Conservation (phyloP, 768 basidiomycete species). For the Panus rudis region DNA sequence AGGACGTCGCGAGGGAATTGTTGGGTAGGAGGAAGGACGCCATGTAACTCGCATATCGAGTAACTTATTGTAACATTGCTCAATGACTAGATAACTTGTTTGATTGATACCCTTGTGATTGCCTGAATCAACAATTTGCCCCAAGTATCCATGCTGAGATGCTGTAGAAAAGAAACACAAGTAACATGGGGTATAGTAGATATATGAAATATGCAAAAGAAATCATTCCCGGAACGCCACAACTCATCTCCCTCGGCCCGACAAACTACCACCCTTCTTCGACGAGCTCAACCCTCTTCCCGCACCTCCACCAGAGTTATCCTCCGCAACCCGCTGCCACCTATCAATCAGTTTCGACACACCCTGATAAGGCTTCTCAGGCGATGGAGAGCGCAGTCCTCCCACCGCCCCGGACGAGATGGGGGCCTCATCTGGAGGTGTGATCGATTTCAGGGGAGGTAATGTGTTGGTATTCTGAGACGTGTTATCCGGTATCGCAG, state of each 20-base stretch:
- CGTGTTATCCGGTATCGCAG: background rate
- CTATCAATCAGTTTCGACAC: slow-evolving; percentile 82
- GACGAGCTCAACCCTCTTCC: background rate
- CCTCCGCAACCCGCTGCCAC: slow-evolving; percentile 79
- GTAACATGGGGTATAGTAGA: background rate
- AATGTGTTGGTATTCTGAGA: background rate
- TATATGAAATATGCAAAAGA: background rate
- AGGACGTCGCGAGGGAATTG: slow-evolving; percentile 41
- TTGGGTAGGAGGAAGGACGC: slow-evolving; percentile 18
- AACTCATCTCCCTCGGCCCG: background rate
- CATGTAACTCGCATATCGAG: background rate
- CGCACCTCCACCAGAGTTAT: slow-evolving; percentile 17
- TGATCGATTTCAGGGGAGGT: too few relatives aligned
- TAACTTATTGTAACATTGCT: background rate
- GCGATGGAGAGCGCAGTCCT: slow-evolving; percentile 46
- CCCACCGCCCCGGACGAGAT: background rate
- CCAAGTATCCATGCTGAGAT: too few relatives aligned
- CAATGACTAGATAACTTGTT: background rate
- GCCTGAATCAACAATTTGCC: too few relatives aligned
- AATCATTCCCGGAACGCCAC: background rate
- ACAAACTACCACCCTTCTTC: background rate
- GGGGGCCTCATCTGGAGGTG: too few relatives aligned
- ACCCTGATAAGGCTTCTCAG: slow-evolving; percentile 74
- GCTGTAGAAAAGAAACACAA: too few relatives aligned
- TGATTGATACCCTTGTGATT: too few relatives aligned